These are phyloP conservation scores for Truncatella angustata DNA, from an alignment of 2,329 filamentous ascomycete genomes.

Conservation along the genomic window DNA sequence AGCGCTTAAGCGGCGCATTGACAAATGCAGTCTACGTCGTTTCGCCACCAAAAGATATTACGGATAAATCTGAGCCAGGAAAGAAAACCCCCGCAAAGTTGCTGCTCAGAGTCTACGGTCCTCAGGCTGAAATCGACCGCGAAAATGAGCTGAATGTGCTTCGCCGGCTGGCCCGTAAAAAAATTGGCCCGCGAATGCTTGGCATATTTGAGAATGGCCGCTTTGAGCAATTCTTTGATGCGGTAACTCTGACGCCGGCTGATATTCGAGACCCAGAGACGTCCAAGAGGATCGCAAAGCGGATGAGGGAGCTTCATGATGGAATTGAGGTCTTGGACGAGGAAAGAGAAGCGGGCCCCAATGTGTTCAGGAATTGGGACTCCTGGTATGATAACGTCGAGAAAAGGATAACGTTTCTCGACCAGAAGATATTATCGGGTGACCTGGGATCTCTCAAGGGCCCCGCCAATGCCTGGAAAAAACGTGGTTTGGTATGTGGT, in stretches of 20 bases:
- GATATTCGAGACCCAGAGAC: conserved; percentile 81
- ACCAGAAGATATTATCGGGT: conserved; percentile 55
- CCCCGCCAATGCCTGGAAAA: conserved; percentile 57
- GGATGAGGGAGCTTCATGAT: conserved; percentile 94
- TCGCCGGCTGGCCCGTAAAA: conserved; percentile 81
- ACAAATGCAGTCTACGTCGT: conserved; percentile 98
- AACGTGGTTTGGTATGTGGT: conserved; percentile 75
- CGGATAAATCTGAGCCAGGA: conserved; percentile 30
- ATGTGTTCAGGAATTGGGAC: conserved; percentile 92
- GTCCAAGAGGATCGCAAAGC: conserved; percentile 90
- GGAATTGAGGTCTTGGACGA: conserved; percentile 81
- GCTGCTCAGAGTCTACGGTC: conserved; percentile 87
- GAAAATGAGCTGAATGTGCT: conserved; percentile 87
- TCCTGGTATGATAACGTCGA: conserved; percentile 73
- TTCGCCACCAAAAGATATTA: conserved; percentile 68
- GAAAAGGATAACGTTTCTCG: conserved; percentile 55
- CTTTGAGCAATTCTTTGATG: conserved; percentile 92
- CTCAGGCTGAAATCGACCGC: conserved; percentile 93
- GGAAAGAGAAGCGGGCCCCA: conserved; percentile 76
- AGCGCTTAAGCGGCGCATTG: conserved; percentile 82
- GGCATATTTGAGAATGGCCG: conserved; percentile 93
- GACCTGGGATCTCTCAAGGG: conserved; percentile 26
- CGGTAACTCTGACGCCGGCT: conserved; percentile 71
- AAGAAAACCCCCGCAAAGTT: conserved; percentile 63
- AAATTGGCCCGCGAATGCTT: conserved; percentile 85